These are phyloP conservation scores for Apiotrichum brassicae DNA, from an alignment of 1,284 basidiomycete genomes.

Conservation along the genomic window DNA sequence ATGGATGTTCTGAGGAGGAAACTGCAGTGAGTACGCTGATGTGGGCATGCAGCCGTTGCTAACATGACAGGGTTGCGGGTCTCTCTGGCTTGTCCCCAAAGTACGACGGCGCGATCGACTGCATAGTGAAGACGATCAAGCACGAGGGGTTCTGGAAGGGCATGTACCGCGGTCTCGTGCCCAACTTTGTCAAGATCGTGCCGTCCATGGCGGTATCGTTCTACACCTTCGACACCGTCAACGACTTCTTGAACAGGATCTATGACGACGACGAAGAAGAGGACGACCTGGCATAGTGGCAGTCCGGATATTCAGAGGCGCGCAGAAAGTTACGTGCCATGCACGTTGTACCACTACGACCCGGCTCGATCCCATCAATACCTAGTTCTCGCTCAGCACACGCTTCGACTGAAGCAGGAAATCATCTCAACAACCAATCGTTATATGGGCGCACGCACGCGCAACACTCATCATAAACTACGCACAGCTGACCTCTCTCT, in stretches of 20 bases:
- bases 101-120: slow-evolving; percentile 73
- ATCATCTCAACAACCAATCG: too few species aligned
- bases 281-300: neutral
- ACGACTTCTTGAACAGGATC: slow-evolving; percentile 31
- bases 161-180: slow-evolving; percentile 70
- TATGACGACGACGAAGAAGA: slow-evolving; percentile 20
- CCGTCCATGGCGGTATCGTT: slow-evolving; percentile 81
- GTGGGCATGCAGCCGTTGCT: neutral
- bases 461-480: neutral
- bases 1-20: slow-evolving; percentile 89
- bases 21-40: slow-evolving; percentile 65
- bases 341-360: too few species aligned
- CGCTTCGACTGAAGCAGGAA: too few species aligned
- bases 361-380: too few species aligned
- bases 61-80: slow-evolving; percentile 53
- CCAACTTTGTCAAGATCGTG: slow-evolving; percentile 78
- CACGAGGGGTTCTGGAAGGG: slow-evolving; percentile 60
- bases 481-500: too few species aligned
- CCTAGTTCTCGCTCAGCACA: too few species aligned
- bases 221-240: slow-evolving; percentile 47
- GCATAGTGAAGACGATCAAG: slow-evolving; percentile 61
- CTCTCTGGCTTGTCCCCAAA: slow-evolving; percentile 61
- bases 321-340: too few species aligned
- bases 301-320: too few species aligned
- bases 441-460: too few species aligned